Evolutionary conservation across 176 grass and related monocot species (phyloP).

Genomic region (Typha latifolia): DNA sequence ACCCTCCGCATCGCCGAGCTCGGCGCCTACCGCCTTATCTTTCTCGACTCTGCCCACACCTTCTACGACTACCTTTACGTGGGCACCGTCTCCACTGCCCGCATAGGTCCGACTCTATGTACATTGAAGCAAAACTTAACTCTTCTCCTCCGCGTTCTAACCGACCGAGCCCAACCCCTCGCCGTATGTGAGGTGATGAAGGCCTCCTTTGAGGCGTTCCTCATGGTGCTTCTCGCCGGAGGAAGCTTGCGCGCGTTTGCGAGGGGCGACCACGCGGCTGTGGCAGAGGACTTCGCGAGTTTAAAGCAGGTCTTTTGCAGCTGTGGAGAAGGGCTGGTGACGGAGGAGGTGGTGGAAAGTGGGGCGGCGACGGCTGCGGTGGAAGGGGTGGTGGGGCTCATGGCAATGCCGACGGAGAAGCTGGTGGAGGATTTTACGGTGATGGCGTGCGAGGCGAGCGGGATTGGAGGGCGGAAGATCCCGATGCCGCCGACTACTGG

Average conservation of each 20-base stretch:
- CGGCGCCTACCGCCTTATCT: conserved; percentile 51
- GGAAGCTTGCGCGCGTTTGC: conserved; percentile 31
- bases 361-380: conserved; percentile 33
- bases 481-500: conserved; percentile 27
- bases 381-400: conserved; percentile 42
- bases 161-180: conserved; percentile 30
- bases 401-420: conserved; percentile 37
- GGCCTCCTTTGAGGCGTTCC: conserved; percentile 42
- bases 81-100: conserved; percentile 22
- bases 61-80: conserved; percentile 48
- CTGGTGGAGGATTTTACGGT: conserved; percentile 40
- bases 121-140: conserved; percentile 45
- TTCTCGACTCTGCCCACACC: conserved; percentile 34
- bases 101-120: conserved; percentile 24
- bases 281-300: conserved; percentile 41
- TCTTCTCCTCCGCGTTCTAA: conserved; percentile 31
- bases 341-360: too few species aligned
- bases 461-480: conserved; percentile 19
- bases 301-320: conserved; percentile 38
- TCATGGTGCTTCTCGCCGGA: conserved; percentile 44
- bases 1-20: conserved; percentile 41
- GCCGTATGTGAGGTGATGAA: conserved; percentile 32
- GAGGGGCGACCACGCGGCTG: conserved; percentile 12
- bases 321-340: conserved; percentile 41
- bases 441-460: conserved; percentile 5